Conservation (phyloP, 768 basidiomycete species). For the Termitomyces sp. region DNA sequence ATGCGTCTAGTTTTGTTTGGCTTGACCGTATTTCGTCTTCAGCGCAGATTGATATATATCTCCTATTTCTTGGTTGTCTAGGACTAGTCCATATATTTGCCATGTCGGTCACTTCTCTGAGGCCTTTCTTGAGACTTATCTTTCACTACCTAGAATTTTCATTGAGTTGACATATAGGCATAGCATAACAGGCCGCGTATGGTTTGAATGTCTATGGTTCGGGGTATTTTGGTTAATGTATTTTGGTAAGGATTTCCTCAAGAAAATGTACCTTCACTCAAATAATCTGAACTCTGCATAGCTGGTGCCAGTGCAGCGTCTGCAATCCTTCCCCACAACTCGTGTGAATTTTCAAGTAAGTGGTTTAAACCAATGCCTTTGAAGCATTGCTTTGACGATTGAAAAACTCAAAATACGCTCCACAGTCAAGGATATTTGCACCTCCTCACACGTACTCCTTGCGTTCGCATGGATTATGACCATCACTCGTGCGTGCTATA, state of each 20-base stretch:
- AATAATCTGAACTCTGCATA: slow-evolving; percentile 16
- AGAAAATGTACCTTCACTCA: not conserved
- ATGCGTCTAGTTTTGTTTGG: not conserved
- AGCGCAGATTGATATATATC: slow-evolving; percentile 52
- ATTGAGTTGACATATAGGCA: slow-evolving; percentile 49
- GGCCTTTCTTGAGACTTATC: slow-evolving; percentile 2
- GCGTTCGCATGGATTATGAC: slow-evolving; percentile 41
- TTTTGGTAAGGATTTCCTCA: slow-evolving; percentile 39
- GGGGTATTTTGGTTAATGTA: slow-evolving; percentile 51
- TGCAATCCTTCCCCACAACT: slow-evolving; percentile 25
- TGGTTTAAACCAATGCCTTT: not conserved
- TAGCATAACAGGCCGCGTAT: slow-evolving; percentile 53
- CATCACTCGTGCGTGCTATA: slow-evolving; percentile 28
- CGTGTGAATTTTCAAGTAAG: slow-evolving; percentile 30
- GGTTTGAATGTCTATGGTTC: slow-evolving; percentile 68
- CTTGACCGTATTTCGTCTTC: slow-evolving; percentile 8
- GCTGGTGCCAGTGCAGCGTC: slow-evolving; percentile 49
- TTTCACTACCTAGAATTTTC: slow-evolving; percentile 37
- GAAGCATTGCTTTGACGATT: not conserved
- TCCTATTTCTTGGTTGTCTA: slow-evolving; percentile 53
- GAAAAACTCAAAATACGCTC: not conserved
- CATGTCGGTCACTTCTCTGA: slow-evolving; percentile 36
- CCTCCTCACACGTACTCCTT: slow-evolving; percentile 48
- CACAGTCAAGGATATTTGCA: slow-evolving; percentile 29
- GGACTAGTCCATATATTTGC: slow-evolving; percentile 54